phyloP scores from a whole-genome alignment of 257 asterid species.

The Schizonepeta tenuifolia region DNA sequence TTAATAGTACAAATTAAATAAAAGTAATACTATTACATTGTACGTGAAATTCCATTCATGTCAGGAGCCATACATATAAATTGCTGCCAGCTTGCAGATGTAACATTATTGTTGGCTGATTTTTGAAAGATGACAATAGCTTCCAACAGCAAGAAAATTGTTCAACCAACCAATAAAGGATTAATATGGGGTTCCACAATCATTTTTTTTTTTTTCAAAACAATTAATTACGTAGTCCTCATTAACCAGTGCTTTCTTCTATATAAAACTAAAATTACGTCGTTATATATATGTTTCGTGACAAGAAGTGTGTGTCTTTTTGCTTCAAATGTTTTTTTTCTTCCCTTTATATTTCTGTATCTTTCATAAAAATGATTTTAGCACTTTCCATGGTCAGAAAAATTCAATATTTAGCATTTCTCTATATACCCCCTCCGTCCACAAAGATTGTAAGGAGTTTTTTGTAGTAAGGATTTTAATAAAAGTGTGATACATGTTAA shows the following conservation, averaged over 20 bases:
- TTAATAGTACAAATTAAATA: too few relatives aligned
- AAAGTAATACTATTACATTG: too few relatives aligned
- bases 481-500: too few relatives aligned
- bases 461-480: too few relatives aligned
- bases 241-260: too few relatives aligned
- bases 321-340: too few relatives aligned
- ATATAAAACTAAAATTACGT: neutral
- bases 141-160: conserved; percentile 14
- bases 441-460: too few relatives aligned
- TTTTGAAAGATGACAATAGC: conserved; percentile 22
- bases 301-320: neutral
- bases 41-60: neutral
- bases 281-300: neutral
- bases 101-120: conserved; percentile 2
- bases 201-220: neutral
- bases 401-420: too few relatives aligned
- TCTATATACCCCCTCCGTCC: too few relatives aligned
- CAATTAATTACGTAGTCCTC: neutral
- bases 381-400: too few relatives aligned
- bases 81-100: conserved; percentile 6
- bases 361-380: too few relatives aligned
- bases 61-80: conserved; percentile 9
- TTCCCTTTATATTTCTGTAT: too few relatives aligned
- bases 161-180: conserved; percentile 6
- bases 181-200: conserved; percentile 18